Evolutionary conservation across 257 asterid species (phyloP).

Genomic region (Solanum lignicaule): DNA sequence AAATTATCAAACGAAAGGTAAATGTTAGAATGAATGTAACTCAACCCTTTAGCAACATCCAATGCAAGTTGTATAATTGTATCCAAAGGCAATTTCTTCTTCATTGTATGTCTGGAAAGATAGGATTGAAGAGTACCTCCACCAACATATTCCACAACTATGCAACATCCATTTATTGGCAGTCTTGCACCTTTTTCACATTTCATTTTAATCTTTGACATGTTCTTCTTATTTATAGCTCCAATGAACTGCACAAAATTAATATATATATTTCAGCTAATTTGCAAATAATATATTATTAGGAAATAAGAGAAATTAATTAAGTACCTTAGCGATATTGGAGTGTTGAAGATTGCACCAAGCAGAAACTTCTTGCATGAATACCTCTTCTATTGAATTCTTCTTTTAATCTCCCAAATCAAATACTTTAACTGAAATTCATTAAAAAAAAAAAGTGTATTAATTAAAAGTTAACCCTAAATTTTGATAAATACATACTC

Average conservation of each 20-base stretch:
- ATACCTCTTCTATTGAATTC: not conserved
- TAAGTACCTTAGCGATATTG: slow-evolving; percentile 2
- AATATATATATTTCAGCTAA: not conserved
- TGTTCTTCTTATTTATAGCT: not conserved
- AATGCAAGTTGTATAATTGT: slow-evolving; percentile 5
- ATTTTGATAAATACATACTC: not conserved
- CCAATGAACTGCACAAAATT: slow-evolving; percentile 3
- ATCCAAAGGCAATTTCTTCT: not conserved
- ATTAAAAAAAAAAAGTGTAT: not conserved
- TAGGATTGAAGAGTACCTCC: not conserved
- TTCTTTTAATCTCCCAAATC: not conserved
- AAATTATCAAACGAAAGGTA: too few relatives aligned
- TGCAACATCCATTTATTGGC: not conserved
- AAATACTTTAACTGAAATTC: not conserved
- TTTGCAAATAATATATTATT: not conserved
- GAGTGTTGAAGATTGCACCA: slow-evolving; percentile 14
- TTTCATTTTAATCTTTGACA: not conserved
- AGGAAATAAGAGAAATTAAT: not conserved
- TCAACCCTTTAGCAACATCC: slow-evolving; percentile 4
- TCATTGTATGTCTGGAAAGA: not conserved
- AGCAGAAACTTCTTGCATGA: slow-evolving; percentile 1
- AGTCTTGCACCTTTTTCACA: not conserved
- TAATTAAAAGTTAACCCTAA: not conserved
- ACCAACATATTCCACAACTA: not conserved
- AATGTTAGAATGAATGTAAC: not conserved